Percentiles rank a stretch among this genome's conserved stretches.
Conservation (phyloP, 495 filamentous ascomycete species). For the Hypoxylon cercidicola region DNA sequence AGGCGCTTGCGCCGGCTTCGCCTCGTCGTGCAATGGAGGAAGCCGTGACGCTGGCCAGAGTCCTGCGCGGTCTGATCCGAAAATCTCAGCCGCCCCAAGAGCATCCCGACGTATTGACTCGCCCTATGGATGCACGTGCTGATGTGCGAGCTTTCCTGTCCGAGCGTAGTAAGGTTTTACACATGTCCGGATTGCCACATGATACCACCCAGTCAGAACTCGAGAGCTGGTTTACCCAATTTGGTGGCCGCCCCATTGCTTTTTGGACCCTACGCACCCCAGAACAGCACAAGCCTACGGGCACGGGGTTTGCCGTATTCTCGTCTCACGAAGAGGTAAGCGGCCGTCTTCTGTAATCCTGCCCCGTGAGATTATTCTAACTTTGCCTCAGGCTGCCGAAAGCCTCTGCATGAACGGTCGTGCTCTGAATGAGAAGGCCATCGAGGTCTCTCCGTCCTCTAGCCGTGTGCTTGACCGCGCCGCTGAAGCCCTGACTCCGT, state of each 20-base stretch:
- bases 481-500: conserved; percentile 92
- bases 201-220: conserved; percentile 98
- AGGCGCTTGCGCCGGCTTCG: conserved; percentile 95
- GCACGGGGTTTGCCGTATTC: conserved; percentile 96
- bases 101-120: conserved; percentile 90
- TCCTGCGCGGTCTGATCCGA: conserved; percentile 88
- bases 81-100: conserved; percentile 95
- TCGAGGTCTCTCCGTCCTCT: conserved; percentile 97
- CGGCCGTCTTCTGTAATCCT: not conserved
- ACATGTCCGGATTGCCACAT: conserved; percentile 95
- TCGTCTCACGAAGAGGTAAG: conserved; percentile 99
- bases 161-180: conserved; percentile 95
- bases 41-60: conserved; percentile 90
- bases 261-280: conserved; percentile 99
- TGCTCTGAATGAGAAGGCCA: conserved; percentile 97
- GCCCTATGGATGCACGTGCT: conserved; percentile 95
- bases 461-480: conserved; percentile 94
- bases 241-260: conserved; percentile 96
- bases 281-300: conserved; percentile 98
- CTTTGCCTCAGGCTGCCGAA: conserved; percentile 77
- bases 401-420: conserved; percentile 99
- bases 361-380: not conserved
- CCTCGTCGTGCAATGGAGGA: conserved; percentile 98
- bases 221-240: conserved; percentile 99
- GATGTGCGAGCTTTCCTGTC: conserved; percentile 96